Percentiles rank a stretch among this genome's conserved stretches.
Evolutionary conservation across 768 basidiomycete genomes (phyloP).

Genomic region (Megacollybia marginata): DNA sequence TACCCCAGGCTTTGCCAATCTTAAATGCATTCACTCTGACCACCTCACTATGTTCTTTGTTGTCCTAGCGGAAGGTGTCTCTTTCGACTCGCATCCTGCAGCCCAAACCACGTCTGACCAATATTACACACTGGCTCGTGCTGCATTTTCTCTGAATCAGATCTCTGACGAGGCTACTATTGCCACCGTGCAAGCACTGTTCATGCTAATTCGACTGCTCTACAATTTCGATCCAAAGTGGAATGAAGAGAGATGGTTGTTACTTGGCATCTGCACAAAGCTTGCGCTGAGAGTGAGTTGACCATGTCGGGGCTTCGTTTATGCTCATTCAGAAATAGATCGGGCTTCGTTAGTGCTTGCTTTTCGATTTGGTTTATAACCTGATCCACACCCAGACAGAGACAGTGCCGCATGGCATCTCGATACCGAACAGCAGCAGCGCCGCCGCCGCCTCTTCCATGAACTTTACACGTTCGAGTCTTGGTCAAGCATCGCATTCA

Average conservation of each 20-base stretch:
- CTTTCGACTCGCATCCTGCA: conserved; percentile 33
- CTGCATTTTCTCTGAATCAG: conserved; percentile 38
- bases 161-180: conserved; percentile 36
- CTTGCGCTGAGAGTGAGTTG: conserved; percentile 37
- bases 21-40: conserved; percentile 35
- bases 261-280: conserved; percentile 35
- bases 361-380: not conserved
- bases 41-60: conserved; percentile 46
- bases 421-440: conserved; percentile 34
- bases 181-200: conserved; percentile 40
- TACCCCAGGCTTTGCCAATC: conserved; percentile 17
- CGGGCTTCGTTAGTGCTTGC: conserved; percentile 39
- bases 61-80: conserved; percentile 37
- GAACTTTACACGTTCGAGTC: conserved; percentile 43
- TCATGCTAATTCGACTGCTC: conserved; percentile 33
- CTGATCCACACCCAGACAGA: conserved; percentile 27
- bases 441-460: conserved; percentile 44
- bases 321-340: conserved; percentile 25
- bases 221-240: conserved; percentile 33
- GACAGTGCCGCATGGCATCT: conserved; percentile 44
- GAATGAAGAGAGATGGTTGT: conserved; percentile 41
- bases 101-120: conserved; percentile 25
- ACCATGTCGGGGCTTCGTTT: not conserved
- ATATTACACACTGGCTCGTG: conserved; percentile 41
- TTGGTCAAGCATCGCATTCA: conserved; percentile 44